Percentiles rank a stretch among this genome's conserved stretches.
Evolutionary conservation across 129 eudicot species (phyloP).

Genomic region (Flaveria trinervia): DNA sequence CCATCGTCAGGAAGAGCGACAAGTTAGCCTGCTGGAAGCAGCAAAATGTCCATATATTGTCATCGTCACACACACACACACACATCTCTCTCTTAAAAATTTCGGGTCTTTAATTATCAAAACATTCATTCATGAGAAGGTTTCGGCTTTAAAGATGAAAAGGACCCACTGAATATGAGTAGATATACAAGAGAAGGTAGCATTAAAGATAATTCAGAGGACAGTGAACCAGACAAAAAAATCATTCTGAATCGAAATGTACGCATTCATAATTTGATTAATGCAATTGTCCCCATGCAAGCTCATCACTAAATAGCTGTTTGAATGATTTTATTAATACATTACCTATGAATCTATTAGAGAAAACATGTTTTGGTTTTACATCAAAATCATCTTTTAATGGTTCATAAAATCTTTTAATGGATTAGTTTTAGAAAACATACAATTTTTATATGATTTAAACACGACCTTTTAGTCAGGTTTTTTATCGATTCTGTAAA

Average conservation of each 20-base stretch:
- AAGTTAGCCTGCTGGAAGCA: not conserved
- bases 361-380: too few relatives aligned
- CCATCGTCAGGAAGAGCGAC: not conserved
- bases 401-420: too few relatives aligned
- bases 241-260: conserved; percentile 40
- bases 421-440: too few relatives aligned
- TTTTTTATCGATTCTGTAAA: too few relatives aligned
- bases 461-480: too few relatives aligned
- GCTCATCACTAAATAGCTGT: not conserved
- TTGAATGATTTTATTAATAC: too few relatives aligned
- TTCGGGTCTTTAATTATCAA: conserved; percentile 2
- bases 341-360: too few relatives aligned
- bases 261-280: conserved; percentile 12
- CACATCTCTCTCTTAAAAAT: not conserved
- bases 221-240: conserved; percentile 39
- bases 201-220: conserved; percentile 31
- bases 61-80: not conserved
- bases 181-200: conserved; percentile 29
- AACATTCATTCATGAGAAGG: conserved; percentile 4
- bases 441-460: too few relatives aligned
- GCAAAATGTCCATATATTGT: not conserved
- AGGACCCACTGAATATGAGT: conserved; percentile 37
- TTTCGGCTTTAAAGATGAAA: conserved; percentile 14
- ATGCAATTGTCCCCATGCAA: not conserved
- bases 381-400: too few relatives aligned